Percentiles rank a stretch among this genome's conserved stretches.
These are phyloP conservation scores for Kalaharituber pfeilii DNA, from an alignment of 2,329 filamentous ascomycete genomes.

Conservation along the genomic window DNA sequence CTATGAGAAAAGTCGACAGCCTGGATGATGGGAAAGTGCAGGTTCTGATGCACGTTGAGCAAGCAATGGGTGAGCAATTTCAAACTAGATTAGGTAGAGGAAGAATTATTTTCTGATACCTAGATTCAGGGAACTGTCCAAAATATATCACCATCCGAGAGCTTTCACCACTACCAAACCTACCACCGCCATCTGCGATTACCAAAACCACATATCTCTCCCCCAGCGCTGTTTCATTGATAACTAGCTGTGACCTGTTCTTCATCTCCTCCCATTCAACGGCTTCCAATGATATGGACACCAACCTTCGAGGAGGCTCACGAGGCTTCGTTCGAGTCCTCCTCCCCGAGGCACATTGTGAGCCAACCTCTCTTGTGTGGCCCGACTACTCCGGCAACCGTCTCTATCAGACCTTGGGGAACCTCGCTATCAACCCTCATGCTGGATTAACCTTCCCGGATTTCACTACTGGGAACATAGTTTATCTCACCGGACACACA, in stretches of 20 bases:
- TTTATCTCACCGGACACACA: constrained; percentile 56
- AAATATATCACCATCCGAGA: constrained; percentile 53
- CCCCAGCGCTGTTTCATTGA: constrained; percentile 39
- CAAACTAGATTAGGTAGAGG: background rate
- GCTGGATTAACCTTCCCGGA: constrained; percentile 58
- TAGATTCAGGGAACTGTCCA: constrained; percentile 50
- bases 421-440: constrained; percentile 47
- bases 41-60: constrained; percentile 50
- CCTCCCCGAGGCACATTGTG: constrained; percentile 25
- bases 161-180: constrained; percentile 29
- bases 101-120: constrained; percentile 7
- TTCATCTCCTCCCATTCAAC: constrained; percentile 55
- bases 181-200: constrained; percentile 24
- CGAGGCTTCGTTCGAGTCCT: constrained; percentile 55
- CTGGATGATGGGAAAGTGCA: constrained; percentile 30
- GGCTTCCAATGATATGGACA: constrained; percentile 51
- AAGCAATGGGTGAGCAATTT: constrained; percentile 39
- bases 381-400: constrained; percentile 76
- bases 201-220: constrained; percentile 30
- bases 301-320: constrained; percentile 61
- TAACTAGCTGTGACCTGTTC: constrained; percentile 53
- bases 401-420: constrained; percentile 69
- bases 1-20: constrained; percentile 34
- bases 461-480: constrained; percentile 51
- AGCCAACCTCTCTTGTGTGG: constrained; percentile 39